Base-by-base conservation (phyloP, 495 filamentous ascomycete genomes). In the Astrothelium macrocarpum region DNA sequence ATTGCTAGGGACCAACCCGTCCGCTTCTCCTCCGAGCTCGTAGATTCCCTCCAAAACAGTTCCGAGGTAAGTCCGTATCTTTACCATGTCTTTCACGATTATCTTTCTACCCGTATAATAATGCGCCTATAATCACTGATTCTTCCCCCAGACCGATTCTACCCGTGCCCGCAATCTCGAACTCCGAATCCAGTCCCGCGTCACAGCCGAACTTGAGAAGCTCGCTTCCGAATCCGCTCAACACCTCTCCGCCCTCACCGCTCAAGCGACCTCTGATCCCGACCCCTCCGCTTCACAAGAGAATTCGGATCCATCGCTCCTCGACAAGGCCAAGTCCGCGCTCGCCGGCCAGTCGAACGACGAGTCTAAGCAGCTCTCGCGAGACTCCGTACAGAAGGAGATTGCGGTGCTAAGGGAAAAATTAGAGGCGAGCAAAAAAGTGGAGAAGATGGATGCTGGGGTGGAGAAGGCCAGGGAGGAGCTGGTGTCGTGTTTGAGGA, bases 101-200 rank as follows among this genome's bases (percentile, higher is more conserved):
- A 29, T 64, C 2, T 49, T 36, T 31, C 29, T 1, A 1, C 16
- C 62, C 10, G 9, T 49, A 4, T 11, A 20, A 3, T 18, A 49
- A 49, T 4, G 3, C n/a, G n/a, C n/a, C n/a, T n/a, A n/a, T n/a
- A 18, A 49, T 18, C 43, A 3, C n/a, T 18, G 9, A 5, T 18
- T 20, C 10, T 9, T 18, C 12, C 14, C 2, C 20, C 75, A 96
- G 91, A 90, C 86, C 75, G 90, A 98, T 78, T 83, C 86, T 58
- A 90, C 90, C 66, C 92, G 94, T 71, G 79, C 86, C 68, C 89
- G 89, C 75, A 76, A 84, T 76, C 77, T 90, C 72, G 94, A 98
- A 76, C 85, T 95, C 64, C 85, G 90, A 67, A 88, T 97, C 72
- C 91, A 97, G 78, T 77, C 81, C 67, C 95, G 95, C 76, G 90